Evolutionary conservation across 768 basidiomycete species (phyloP).

Genomic region (Roridomyces roridus): DNA sequence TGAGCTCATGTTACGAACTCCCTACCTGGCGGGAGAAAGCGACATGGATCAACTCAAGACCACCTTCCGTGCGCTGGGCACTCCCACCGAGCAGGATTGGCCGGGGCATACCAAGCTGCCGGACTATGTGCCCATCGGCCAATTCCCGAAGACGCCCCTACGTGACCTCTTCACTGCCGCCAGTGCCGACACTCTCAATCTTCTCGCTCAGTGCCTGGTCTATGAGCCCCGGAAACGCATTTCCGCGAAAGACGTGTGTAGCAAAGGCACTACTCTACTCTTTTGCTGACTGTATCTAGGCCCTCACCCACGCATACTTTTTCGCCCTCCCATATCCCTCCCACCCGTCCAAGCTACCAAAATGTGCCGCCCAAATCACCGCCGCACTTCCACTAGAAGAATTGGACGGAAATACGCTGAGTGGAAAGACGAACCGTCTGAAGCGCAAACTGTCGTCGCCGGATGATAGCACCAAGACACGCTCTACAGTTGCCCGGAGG

Average conservation of each 20-base stretch:
- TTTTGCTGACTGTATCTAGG: conserved; percentile 51
- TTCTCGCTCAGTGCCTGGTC: conserved; percentile 78
- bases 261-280: background rate
- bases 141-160: conserved; percentile 83
- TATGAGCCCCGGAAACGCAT: conserved; percentile 90
- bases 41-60: conserved; percentile 98
- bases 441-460: conserved; percentile 77
- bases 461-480: conserved; percentile 46
- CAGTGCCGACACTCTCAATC: conserved; percentile 81
- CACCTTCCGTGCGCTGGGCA: conserved; percentile 92
- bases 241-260: conserved; percentile 71
- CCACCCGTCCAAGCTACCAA: conserved; percentile 88
- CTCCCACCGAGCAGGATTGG: conserved; percentile 97
- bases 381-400: conserved; percentile 71
- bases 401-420: conserved; percentile 72
- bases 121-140: conserved; percentile 86
- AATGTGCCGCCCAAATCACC: conserved; percentile 55
- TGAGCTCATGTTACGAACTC: conserved; percentile 94
- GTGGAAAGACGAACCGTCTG: conserved; percentile 57
- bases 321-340: conserved; percentile 85
- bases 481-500: conserved; percentile 68
- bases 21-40: conserved; percentile 93
- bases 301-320: conserved; percentile 89
- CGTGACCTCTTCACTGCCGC: conserved; percentile 92
- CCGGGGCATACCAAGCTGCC: conserved; percentile 92